Evolutionary conservation across 2,329 filamentous ascomycete species (phyloP), one percentile per base, ranked within the genome.

Genomic region (Diaporthe humulicola): DNA sequence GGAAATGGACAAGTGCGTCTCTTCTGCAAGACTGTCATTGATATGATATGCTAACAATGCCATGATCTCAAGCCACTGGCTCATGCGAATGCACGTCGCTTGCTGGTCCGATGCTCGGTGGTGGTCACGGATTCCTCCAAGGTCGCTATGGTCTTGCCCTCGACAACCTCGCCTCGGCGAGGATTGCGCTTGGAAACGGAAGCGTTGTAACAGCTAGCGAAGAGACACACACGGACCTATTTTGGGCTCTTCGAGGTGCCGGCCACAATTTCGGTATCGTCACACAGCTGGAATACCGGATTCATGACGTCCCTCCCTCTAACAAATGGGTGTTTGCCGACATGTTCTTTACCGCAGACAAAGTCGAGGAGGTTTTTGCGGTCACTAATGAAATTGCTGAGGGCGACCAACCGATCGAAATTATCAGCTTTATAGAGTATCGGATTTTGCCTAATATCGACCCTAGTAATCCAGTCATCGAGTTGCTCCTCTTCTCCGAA

Each of bases 41-140:
- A n/a, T 8, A 15, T 10, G 22, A 10, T 14, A 10, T 14, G 30
- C 71, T 73, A n/a, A 73, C 60, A 22, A 17, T 38, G 30, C 14
- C 10, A 38, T 15, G n/a, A 36, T 54, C 9, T 54, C 33, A 54
- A 69, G 87, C 87, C 2, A 88, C 86, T 14, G 87, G 87, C 40
- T 85, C 84, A 12, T 91, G 89, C 77, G 88, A 89, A 79, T 90
- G 88, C 75, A 60, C 86, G 83, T 42, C 84, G 79, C 77, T 78
- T 67, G 71, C 81, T 15, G 81, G 81, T 0, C 88, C 88, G 0
- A 88, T 83, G 61, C 71, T 73, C 19, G 58, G 71, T 14, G 71
- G 60, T 4, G 71, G 71, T 3, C 60, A 69, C n/a, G 71, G 71
- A 1, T 70, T 56, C 14, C 60, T 73, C 9, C 71, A 73, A 25